phyloP scores from a whole-genome alignment of 2,329 filamentous ascomycete genomes.

The Colletotrichum sublineola region DNA sequence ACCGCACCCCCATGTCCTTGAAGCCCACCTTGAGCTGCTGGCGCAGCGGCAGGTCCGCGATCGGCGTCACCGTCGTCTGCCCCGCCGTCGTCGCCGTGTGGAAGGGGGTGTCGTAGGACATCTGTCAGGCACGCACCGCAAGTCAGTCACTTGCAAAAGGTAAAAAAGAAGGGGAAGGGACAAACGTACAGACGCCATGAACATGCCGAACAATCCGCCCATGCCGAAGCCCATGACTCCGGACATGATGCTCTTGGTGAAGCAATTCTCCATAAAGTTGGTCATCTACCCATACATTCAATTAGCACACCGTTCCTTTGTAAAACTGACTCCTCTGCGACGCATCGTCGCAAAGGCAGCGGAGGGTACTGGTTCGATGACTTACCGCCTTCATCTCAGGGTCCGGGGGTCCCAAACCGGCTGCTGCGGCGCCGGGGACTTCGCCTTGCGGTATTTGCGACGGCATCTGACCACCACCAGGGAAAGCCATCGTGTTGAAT shows the following conservation, averaged over 20 bases:
- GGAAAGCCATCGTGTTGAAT: constrained; percentile 55
- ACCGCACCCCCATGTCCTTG: constrained; percentile 92
- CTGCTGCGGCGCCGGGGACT: constrained; percentile 43
- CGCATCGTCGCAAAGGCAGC: background rate
- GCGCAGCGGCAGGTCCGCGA: constrained; percentile 79
- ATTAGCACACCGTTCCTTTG: constrained; percentile 11
- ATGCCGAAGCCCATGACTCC: constrained; percentile 95
- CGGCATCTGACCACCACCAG: constrained; percentile 44
- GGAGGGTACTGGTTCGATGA: constrained; percentile 22
- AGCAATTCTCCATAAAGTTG: constrained; percentile 90
- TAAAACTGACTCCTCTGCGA: background rate
- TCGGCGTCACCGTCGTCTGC: constrained; percentile 51
- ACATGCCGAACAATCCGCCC: constrained; percentile 93
- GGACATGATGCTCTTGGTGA: constrained; percentile 88
- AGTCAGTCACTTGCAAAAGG: constrained; percentile 13
- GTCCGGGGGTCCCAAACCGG: constrained; percentile 58
- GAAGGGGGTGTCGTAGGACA: constrained; percentile 97
- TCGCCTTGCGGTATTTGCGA: constrained; percentile 40
- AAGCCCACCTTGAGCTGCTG: constrained; percentile 89
- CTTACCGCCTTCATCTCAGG: constrained; percentile 65
- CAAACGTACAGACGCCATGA: constrained; percentile 90
- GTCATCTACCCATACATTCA: constrained; percentile 71
- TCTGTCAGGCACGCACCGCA: constrained; percentile 65
- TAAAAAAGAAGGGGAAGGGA: background rate
- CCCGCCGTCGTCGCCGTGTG: constrained; percentile 62